Conservation (phyloP, 441 rosid species). For the Pelargonium fulgidum region DNA sequence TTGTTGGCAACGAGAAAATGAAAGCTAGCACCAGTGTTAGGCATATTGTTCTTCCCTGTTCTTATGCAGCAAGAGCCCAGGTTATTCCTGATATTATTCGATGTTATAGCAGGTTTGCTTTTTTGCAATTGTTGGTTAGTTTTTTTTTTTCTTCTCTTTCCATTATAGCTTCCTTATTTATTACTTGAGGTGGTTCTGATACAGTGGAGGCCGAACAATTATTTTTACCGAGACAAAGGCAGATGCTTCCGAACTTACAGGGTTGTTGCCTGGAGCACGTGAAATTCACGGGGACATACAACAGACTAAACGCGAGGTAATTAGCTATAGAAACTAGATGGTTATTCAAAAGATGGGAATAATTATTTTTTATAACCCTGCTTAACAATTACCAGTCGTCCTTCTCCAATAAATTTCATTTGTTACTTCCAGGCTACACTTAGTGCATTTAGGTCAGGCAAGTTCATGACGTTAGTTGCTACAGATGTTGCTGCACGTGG, state of each 20-base stretch:
- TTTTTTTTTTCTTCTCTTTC: too few species aligned
- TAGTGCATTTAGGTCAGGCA: neutral
- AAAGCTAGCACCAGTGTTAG: constrained; percentile 87
- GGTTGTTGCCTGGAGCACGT: constrained; percentile 67
- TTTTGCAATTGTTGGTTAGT: too few species aligned
- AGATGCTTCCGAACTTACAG: constrained; percentile 78
- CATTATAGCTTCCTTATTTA: too few species aligned
- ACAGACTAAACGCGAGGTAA: constrained; percentile 90
- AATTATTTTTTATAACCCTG: neutral
- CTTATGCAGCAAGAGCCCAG: constrained; percentile 55
- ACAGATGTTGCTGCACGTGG: neutral
- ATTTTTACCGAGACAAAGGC: constrained; percentile 83
- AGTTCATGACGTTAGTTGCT: neutral
- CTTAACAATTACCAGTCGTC: neutral
- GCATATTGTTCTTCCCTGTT: constrained; percentile 81
- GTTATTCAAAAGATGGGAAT: too few species aligned
- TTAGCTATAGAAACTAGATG: too few species aligned
- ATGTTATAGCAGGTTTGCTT: constrained; percentile 84
- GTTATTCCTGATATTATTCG: constrained; percentile 84
- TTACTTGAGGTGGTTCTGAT: constrained; percentile 14
- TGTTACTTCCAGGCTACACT: neutral
- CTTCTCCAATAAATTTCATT: neutral
- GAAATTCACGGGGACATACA: constrained; percentile 89
- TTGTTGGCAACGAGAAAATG: constrained; percentile 95
- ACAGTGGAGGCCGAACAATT: constrained; percentile 89